A percentile compares a stretch with the other conserved stretches of the same genome.
Conservation (phyloP, 495 filamentous ascomycete species). For the Lasiosphaeriaceae sp. region DNA sequence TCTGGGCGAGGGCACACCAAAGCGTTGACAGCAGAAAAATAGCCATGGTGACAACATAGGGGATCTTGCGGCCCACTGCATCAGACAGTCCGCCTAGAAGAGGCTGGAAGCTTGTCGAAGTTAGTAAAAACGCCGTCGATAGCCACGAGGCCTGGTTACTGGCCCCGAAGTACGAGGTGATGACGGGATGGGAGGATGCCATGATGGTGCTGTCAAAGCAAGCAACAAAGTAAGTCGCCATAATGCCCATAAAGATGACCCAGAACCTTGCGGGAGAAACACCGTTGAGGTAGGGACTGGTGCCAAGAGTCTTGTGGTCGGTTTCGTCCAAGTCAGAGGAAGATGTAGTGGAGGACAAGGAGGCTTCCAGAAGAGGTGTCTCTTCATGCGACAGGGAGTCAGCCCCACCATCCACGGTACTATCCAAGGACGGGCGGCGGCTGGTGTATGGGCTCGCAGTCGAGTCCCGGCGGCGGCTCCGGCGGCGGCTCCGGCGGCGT, state of each 20-base stretch:
- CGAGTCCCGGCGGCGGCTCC: constrained; percentile 2
- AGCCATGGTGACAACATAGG: constrained; percentile 59
- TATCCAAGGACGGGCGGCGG: neutral
- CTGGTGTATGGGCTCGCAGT: neutral
- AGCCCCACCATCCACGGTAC: neutral
- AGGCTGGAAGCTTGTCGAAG: constrained; percentile 69
- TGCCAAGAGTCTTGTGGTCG: neutral
- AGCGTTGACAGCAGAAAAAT: constrained; percentile 64
- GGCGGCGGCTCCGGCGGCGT: constrained; percentile 1
- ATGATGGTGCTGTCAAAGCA: constrained; percentile 75
- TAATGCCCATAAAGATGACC: constrained; percentile 35
- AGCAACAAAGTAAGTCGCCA: constrained; percentile 36
- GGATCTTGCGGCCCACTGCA: constrained; percentile 64
- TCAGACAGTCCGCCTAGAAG: constrained; percentile 70
- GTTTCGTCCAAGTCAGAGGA: neutral
- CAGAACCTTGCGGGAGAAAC: constrained; percentile 34
- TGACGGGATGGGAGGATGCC: constrained; percentile 77
- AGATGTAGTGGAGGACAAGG: neutral
- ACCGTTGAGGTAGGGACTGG: constrained; percentile 31
- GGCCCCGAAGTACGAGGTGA: constrained; percentile 72
- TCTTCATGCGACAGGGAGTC: neutral
- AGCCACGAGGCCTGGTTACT: constrained; percentile 78
- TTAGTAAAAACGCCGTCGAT: constrained; percentile 75
- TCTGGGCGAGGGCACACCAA: constrained; percentile 70
- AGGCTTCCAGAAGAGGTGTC: neutral